Conservation (phyloP, 352 stramenopile genomes). For the Globisporangium heterothallicum region DNA sequence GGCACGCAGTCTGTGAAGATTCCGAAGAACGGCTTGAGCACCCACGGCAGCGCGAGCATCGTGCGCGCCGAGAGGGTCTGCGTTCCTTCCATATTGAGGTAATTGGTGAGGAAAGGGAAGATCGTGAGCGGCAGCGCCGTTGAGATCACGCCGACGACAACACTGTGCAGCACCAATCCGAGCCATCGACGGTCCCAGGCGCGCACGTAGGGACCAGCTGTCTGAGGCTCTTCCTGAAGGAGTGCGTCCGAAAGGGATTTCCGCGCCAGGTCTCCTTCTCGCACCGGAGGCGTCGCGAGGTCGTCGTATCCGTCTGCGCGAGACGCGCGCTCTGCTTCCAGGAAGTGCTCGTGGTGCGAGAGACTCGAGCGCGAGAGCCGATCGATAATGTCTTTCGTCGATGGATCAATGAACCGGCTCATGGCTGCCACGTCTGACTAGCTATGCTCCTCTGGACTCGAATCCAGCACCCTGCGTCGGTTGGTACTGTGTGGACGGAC, state of each 20-base stretch:
- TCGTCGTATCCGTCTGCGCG: constrained; percentile 1
- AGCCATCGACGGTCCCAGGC: constrained; percentile 34
- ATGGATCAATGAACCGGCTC: constrained; percentile 20
- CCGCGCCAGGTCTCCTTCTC: neutral
- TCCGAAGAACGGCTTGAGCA: constrained; percentile 40
- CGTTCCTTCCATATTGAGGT: constrained; percentile 68
- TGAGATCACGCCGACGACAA: constrained; percentile 46
- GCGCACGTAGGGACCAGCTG: constrained; percentile 11
- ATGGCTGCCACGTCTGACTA: constrained; percentile 11
- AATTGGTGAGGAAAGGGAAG: constrained; percentile 60
- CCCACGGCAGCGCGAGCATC: constrained; percentile 46
- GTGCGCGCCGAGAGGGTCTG: constrained; percentile 46
- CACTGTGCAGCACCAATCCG: constrained; percentile 46
- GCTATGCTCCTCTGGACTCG: no score
- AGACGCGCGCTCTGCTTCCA: neutral
- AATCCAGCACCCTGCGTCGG: no score
- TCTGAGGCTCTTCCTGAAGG: constrained; percentile 1
- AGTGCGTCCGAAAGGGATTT: constrained; percentile 1
- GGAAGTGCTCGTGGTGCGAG: constrained; percentile 9
- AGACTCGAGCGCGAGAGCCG: constrained; percentile 26
- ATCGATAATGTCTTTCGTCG: constrained; percentile 28
- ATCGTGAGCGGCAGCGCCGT: constrained; percentile 43
- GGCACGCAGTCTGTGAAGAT: constrained; percentile 34
- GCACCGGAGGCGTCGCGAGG: constrained; percentile 1
- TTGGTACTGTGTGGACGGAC: no score